Evolutionary conservation across 2,329 filamentous ascomycete species (phyloP).

Genomic region (Calonectria hawksworthii): DNA sequence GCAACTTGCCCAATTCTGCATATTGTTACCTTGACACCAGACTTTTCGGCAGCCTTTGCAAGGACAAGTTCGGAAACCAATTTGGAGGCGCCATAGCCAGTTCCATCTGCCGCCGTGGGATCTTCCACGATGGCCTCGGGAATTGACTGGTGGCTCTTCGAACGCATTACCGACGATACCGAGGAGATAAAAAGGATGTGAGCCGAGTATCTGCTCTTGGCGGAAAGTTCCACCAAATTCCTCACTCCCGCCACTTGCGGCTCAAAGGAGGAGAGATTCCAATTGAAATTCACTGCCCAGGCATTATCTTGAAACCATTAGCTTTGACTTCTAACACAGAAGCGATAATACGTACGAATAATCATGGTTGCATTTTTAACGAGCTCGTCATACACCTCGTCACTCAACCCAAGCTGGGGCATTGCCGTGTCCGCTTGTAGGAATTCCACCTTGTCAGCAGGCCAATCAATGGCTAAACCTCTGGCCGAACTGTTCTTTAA

Average conservation of each 20-base stretch:
- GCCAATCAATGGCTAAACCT: not conserved
- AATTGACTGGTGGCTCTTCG: not conserved
- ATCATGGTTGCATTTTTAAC: not conserved
- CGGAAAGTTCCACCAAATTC: slow-evolving; percentile 26
- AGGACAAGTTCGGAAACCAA: slow-evolving; percentile 5
- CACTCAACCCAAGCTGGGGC: not conserved
- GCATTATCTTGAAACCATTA: slow-evolving; percentile 30
- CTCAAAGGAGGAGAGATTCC: slow-evolving; percentile 33
- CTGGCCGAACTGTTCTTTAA: not conserved
- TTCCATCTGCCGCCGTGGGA: not conserved
- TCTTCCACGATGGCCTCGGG: not conserved
- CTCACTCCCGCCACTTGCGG: slow-evolving; percentile 31
- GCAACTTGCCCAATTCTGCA: slow-evolving; percentile 14
- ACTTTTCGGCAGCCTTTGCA: not conserved
- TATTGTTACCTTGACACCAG: not conserved
- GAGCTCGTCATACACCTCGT: not conserved
- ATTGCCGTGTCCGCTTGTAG: not conserved
- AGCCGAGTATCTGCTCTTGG: not conserved
- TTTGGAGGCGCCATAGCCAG: slow-evolving; percentile 8
- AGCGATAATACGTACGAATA: not conserved
- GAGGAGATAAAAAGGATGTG: slow-evolving; percentile 5
- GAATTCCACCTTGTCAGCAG: not conserved
- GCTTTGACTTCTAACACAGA: not conserved
- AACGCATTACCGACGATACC: not conserved
- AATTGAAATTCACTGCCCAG: slow-evolving; percentile 40